phyloP scores from a whole-genome alignment of 495 filamentous ascomycete genomes.

The Penicillium cinerascens region DNA sequence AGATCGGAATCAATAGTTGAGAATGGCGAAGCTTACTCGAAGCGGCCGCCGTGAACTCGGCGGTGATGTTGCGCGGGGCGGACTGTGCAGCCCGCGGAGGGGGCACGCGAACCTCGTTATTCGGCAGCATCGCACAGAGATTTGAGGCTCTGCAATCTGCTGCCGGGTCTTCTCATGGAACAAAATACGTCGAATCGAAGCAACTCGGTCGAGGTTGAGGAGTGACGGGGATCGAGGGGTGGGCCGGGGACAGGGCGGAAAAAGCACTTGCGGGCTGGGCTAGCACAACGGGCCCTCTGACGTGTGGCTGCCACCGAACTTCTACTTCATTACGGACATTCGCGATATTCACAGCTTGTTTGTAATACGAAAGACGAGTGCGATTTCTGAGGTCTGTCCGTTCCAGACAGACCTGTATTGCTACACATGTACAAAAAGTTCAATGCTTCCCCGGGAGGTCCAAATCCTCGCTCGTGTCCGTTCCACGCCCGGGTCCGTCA shows the following conservation, averaged over 20 bases:
- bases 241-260: conserved; percentile 21
- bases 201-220: conserved; percentile 3
- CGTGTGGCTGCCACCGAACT: conserved; percentile 16
- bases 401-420: conserved; percentile 32
- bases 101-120: conserved; percentile 34
- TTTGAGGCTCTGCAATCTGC: conserved; percentile 27
- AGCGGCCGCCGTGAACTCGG: conserved; percentile 66
- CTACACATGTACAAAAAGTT: conserved; percentile 45
- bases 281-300: conserved; percentile 18
- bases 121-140: conserved; percentile 35
- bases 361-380: conserved; percentile 15
- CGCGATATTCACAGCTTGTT: neutral
- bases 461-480: conserved; percentile 13
- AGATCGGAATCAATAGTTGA: neutral
- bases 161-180: conserved; percentile 24
- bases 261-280: conserved; percentile 20
- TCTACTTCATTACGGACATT: neutral
- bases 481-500: conserved; percentile 13
- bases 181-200: neutral
- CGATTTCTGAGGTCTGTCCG: conserved; percentile 28
- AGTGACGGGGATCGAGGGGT: conserved; percentile 14
- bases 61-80: conserved; percentile 71
- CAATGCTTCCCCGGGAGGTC: conserved; percentile 21
- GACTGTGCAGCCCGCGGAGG: conserved; percentile 40
- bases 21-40: conserved; percentile 50